These are phyloP conservation scores for Lyophyllum decastes DNA, from an alignment of 768 basidiomycete genomes.

Conservation along the genomic window DNA sequence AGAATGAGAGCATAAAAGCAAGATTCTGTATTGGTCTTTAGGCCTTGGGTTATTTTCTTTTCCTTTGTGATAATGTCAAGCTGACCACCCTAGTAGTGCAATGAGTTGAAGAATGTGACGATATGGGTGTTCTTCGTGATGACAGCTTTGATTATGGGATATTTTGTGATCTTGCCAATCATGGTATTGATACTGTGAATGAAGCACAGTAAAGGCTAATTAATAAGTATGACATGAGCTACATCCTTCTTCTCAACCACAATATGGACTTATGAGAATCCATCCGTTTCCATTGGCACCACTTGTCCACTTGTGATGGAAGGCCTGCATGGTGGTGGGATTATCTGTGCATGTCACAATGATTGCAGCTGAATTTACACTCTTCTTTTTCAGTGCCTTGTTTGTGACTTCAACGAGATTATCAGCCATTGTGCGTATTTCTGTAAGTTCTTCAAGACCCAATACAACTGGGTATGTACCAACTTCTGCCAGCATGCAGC, in stretches of 20 bases:
- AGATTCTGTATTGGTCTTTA: slow-evolving; percentile 27
- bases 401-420: slow-evolving; percentile 18
- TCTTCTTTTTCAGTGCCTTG: slow-evolving; percentile 24
- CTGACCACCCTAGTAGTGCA: slow-evolving; percentile 38
- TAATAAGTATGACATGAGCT: no score
- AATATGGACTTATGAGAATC: no score
- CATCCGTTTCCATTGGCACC: no score
- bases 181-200: slow-evolving; percentile 31
- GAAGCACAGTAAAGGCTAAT: slow-evolving; percentile 27
- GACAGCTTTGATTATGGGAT: slow-evolving; percentile 20
- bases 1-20: slow-evolving; percentile 25
- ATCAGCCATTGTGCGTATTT: slow-evolving; percentile 14
- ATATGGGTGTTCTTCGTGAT: slow-evolving; percentile 21
- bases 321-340: slow-evolving; percentile 30
- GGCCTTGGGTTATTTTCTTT: slow-evolving; percentile 12
- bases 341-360: slow-evolving; percentile 36
- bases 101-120: slow-evolving; percentile 31
- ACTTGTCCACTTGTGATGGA: slow-evolving; percentile 14
- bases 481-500: slow-evolving; percentile 1
- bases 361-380: slow-evolving; percentile 23
- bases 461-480: slow-evolving; percentile 2
- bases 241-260: no score
- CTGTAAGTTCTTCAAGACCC: no score
- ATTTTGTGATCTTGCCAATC: slow-evolving; percentile 27
- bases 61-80: slow-evolving; percentile 15